Percentiles rank a stretch among this genome's conserved stretches.
Conservation (phyloP, 495 filamentous ascomycete genomes). For the Jackrogersella minutella region DNA sequence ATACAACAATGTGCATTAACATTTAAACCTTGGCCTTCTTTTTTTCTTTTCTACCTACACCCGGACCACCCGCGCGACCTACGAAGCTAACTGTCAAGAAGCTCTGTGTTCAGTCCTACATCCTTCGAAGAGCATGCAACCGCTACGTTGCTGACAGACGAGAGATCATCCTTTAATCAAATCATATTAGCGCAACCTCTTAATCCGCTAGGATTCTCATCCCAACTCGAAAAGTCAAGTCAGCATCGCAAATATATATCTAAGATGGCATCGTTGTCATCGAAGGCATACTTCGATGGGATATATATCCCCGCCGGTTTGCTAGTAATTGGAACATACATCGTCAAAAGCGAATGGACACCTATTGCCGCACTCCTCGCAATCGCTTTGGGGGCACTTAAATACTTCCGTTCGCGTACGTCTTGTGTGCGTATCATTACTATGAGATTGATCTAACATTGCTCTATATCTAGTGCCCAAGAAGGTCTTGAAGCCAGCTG, state of each 20-base stretch:
- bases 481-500: constrained; percentile 84
- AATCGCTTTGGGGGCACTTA: constrained; percentile 66
- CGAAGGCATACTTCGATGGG: constrained; percentile 66
- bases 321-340: constrained; percentile 74
- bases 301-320: constrained; percentile 88
- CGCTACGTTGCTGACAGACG: constrained; percentile 12
- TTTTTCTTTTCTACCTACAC: constrained; percentile 10
- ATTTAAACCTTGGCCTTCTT: too few relatives aligned
- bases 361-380: constrained; percentile 74
- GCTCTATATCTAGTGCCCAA: constrained; percentile 66
- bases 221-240: background rate
- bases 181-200: constrained; percentile 1
- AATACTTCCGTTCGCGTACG: constrained; percentile 69
- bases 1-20: too few relatives aligned
- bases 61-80: constrained; percentile 4
- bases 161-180: constrained; percentile 6
- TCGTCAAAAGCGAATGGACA: constrained; percentile 81
- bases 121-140: constrained; percentile 17
- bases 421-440: constrained; percentile 32
- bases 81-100: constrained; percentile 8
- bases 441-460: constrained; percentile 26
- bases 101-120: background rate
- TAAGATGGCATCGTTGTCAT: constrained; percentile 40
- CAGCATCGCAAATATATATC: background rate
- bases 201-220: constrained; percentile 20